Conservation (phyloP, 129 eudicot genomes). For the Flaveria linearis region DNA sequence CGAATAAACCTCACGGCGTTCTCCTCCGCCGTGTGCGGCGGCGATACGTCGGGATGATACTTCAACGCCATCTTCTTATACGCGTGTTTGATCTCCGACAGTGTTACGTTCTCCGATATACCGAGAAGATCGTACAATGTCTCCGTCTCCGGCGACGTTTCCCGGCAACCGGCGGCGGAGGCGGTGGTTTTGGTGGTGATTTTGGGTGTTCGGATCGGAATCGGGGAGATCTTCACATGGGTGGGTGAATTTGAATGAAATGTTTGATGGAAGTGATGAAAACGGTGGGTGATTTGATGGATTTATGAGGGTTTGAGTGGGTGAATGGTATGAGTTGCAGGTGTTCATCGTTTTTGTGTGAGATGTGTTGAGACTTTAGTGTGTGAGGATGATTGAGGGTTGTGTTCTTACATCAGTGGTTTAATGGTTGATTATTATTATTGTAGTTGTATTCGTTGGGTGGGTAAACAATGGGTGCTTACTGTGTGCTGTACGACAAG, state of each 20-base stretch:
- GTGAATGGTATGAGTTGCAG: slow-evolving; percentile 18
- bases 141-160: slow-evolving; percentile 10
- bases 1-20: slow-evolving; percentile 49
- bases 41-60: slow-evolving; percentile 50
- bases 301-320: slow-evolving; percentile 9
- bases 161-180: neutral
- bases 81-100: slow-evolving; percentile 54
- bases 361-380: neutral
- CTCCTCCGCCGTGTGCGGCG: slow-evolving; percentile 48
- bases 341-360: slow-evolving; percentile 18
- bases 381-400: no score
- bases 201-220: slow-evolving; percentile 19
- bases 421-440: neutral
- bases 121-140: slow-evolving; percentile 56
- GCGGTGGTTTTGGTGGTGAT: slow-evolving; percentile 28
- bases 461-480: no score
- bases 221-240: neutral
- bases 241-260: slow-evolving; percentile 8
- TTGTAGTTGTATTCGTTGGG: neutral
- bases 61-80: slow-evolving; percentile 57
- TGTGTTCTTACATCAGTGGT: slow-evolving; percentile 5
- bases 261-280: slow-evolving; percentile 1
- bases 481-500: no score
- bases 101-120: slow-evolving; percentile 40
- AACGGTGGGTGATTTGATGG: slow-evolving; percentile 13